These are phyloP conservation scores for Didymella segeticola DNA, from an alignment of 2,329 filamentous ascomycete species.

Conservation along the genomic window DNA sequence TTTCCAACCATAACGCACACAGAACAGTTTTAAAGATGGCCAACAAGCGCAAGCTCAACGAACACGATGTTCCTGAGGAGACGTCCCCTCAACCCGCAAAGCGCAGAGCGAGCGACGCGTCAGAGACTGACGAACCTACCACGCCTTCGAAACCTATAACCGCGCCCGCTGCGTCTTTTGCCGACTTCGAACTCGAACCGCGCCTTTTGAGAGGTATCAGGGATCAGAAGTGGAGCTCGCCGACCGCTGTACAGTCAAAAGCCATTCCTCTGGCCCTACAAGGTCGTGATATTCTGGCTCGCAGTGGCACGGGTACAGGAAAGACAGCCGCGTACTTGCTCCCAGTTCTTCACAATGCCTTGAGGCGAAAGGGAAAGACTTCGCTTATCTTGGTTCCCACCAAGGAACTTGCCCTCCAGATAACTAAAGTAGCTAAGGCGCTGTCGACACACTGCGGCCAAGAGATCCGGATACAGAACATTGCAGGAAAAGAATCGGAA, in stretches of 20 bases:
- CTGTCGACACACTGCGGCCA: slow-evolving; percentile 86
- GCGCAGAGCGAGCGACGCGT: slow-evolving; percentile 32
- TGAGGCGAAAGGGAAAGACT: slow-evolving; percentile 78
- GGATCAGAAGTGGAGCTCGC: slow-evolving; percentile 81
- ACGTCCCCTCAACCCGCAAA: slow-evolving; percentile 23
- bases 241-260: slow-evolving; percentile 86
- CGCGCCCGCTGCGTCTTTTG: slow-evolving; percentile 63
- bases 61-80: slow-evolving; percentile 54
- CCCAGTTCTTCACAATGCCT: slow-evolving; percentile 82
- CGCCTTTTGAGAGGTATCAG: slow-evolving; percentile 86
- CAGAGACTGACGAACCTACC: slow-evolving; percentile 27
- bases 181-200: slow-evolving; percentile 79
- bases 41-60: slow-evolving; percentile 58
- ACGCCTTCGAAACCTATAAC: slow-evolving; percentile 21
- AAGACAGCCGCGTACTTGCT: slow-evolving; percentile 97
- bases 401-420: slow-evolving; percentile 90
- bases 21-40: slow-evolving; percentile 12
- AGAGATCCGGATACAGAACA: slow-evolving; percentile 80
- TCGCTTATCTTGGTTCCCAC: slow-evolving; percentile 94
- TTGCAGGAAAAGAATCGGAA: slow-evolving; percentile 89
- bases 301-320: slow-evolving; percentile 92
- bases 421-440: slow-evolving; percentile 76
- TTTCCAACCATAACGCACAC: slow-evolving; percentile 5
- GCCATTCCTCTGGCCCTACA: slow-evolving; percentile 87
- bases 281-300: slow-evolving; percentile 87